These are phyloP conservation scores for Aspergillus sp. DNA, from an alignment of 2,329 filamentous ascomycete species.

Conservation along the genomic window DNA sequence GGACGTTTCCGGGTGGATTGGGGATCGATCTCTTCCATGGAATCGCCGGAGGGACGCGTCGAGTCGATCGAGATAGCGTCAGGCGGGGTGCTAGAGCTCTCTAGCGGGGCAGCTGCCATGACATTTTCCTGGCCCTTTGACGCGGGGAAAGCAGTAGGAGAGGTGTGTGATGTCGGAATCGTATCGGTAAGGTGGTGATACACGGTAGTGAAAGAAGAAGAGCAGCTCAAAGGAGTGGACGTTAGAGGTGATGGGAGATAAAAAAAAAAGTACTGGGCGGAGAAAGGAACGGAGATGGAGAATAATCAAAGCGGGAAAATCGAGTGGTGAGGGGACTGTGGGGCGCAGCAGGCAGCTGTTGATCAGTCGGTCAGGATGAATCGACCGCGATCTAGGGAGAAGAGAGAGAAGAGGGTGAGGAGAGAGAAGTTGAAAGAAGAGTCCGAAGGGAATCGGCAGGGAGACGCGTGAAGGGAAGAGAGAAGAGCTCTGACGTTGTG, in stretches of 20 bases:
- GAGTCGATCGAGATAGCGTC: constrained; percentile 31
- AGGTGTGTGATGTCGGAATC: neutral
- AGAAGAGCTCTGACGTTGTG: constrained; percentile 18
- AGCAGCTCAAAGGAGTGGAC: neutral
- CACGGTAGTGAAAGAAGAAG: neutral
- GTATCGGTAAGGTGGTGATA: no score
- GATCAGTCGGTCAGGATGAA: neutral
- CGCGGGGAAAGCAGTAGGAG: neutral
- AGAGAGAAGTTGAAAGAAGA: neutral
- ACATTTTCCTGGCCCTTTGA: constrained; percentile 34
- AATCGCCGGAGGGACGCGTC: constrained; percentile 29
- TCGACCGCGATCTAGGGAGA: neutral
- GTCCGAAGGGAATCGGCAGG: neutral
- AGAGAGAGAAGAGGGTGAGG: neutral
- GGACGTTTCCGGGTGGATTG: constrained; percentile 47
- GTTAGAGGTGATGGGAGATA: neutral
- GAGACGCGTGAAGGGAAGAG: neutral
- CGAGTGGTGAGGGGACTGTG: neutral
- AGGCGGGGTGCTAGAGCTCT: constrained; percentile 44
- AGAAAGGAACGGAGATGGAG: constrained; percentile 1
- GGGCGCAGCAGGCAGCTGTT: neutral
- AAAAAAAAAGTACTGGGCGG: constrained; percentile 1
- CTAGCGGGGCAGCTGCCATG: constrained; percentile 48
- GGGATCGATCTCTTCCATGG: constrained; percentile 41
- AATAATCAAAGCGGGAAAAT: constrained; percentile 1